phyloP scores from a whole-genome alignment of 2,329 filamentous ascomycete species.

The Colletotrichum sublineola region DNA sequence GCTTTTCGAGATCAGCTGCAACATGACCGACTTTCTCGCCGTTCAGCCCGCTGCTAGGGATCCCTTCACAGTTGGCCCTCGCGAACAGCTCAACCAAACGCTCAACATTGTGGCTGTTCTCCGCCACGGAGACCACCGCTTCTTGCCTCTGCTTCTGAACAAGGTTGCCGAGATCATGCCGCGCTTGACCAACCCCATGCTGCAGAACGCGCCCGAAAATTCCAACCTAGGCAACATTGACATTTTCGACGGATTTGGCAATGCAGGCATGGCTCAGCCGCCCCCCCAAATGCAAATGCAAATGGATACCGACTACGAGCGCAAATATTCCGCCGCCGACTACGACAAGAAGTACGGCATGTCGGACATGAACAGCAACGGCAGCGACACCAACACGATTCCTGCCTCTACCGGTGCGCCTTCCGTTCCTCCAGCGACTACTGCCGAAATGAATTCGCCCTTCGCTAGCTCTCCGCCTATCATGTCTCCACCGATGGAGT shows the following conservation, averaged over 20 bases:
- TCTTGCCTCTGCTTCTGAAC: conserved; percentile 80
- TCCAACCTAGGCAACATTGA: conserved; percentile 67
- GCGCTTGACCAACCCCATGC: conserved; percentile 70
- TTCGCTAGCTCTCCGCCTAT: conserved; percentile 67
- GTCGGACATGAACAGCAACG: conserved; percentile 51
- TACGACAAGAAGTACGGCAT: conserved; percentile 59
- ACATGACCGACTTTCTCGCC: conserved; percentile 79
- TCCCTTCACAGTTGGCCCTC: conserved; percentile 75
- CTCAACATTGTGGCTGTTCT: conserved; percentile 76
- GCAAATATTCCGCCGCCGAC: conserved; percentile 59
- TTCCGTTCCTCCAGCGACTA: conserved; percentile 43
- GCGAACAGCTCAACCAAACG: conserved; percentile 80
- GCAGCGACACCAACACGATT: conserved; percentile 54
- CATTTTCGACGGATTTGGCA: conserved; percentile 76
- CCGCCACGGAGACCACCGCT: conserved; percentile 81
- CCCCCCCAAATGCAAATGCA: conserved; percentile 57
- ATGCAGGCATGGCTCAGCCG: conserved; percentile 70
- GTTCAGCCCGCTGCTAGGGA: conserved; percentile 71
- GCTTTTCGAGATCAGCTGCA: conserved; percentile 80
- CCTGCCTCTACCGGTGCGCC: conserved; percentile 46
- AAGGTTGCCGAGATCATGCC: conserved; percentile 82
- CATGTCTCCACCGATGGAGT: conserved; percentile 67
- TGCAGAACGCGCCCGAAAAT: conserved; percentile 70
- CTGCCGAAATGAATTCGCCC: conserved; percentile 62
- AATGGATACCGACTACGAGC: conserved; percentile 63